Conservation (phyloP, 495 filamentous ascomycete genomes). For the Penicillium dipodomyicola region DNA sequence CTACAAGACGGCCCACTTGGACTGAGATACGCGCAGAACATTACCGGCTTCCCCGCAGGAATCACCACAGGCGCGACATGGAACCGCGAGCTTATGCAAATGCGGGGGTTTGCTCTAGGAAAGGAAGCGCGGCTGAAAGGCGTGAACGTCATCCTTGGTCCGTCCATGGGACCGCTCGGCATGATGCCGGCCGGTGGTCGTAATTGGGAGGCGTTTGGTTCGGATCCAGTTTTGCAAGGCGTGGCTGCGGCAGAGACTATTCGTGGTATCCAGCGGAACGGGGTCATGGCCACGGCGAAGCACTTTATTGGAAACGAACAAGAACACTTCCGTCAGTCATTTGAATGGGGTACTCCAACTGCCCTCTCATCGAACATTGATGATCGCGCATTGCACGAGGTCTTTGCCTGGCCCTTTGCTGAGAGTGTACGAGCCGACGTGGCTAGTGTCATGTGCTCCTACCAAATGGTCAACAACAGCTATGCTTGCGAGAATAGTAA, state of each 20-base stretch:
- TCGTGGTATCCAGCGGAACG: slow-evolving; percentile 72
- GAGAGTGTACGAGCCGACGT: slow-evolving; percentile 86
- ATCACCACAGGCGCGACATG: slow-evolving; percentile 85
- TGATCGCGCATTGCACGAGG: slow-evolving; percentile 76
- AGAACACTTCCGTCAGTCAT: slow-evolving; percentile 75
- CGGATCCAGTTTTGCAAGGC: slow-evolving; percentile 73
- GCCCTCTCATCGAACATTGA: slow-evolving; percentile 80
- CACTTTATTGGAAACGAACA: slow-evolving; percentile 85
- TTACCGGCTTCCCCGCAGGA: slow-evolving; percentile 79
- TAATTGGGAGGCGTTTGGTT: slow-evolving; percentile 87
- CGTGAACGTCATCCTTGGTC: slow-evolving; percentile 73
- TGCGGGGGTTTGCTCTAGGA: slow-evolving; percentile 65
- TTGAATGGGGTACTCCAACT: slow-evolving; percentile 72
- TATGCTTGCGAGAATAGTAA: slow-evolving; percentile 92
- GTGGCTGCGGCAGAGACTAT: slow-evolving; percentile 68
- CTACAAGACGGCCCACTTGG: slow-evolving; percentile 90
- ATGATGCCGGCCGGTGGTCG: slow-evolving; percentile 81
- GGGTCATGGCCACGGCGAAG: slow-evolving; percentile 82
- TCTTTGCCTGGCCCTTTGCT: slow-evolving; percentile 89
- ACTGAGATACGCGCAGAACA: slow-evolving; percentile 70
- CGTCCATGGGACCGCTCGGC: slow-evolving; percentile 74
- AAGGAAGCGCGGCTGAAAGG: slow-evolving; percentile 69
- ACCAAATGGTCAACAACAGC: slow-evolving; percentile 88
- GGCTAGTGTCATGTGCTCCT: slow-evolving; percentile 82
- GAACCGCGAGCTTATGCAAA: slow-evolving; percentile 76